These are phyloP conservation scores for Penicillium bialowiezense DNA, from an alignment of 495 filamentous ascomycete genomes.

Conservation along the genomic window DNA sequence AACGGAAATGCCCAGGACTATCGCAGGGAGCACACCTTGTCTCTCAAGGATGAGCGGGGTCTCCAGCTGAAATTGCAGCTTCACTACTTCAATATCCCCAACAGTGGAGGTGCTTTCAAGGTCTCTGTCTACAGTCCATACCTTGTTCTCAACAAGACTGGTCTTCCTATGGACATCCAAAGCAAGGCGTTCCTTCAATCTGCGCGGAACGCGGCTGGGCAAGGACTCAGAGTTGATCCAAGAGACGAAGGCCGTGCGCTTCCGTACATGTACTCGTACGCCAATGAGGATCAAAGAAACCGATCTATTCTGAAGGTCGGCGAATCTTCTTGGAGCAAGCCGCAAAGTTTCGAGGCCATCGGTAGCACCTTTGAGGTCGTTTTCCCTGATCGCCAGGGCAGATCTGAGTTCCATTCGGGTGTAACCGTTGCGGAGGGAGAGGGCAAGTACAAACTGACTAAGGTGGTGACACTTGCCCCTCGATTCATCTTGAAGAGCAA, in stretches of 20 bases:
- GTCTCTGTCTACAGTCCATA: slow-evolving; percentile 92
- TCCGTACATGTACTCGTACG: slow-evolving; percentile 95
- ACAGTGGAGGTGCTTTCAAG: slow-evolving; percentile 95
- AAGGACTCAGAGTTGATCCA: slow-evolving; percentile 56
- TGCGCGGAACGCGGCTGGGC: slow-evolving; percentile 76
- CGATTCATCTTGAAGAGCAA: slow-evolving; percentile 94
- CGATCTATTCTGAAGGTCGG: slow-evolving; percentile 81
- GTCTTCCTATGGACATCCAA: slow-evolving; percentile 81
- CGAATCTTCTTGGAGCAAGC: slow-evolving; percentile 91
- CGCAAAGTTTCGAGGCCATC: slow-evolving; percentile 97
- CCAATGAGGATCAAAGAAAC: slow-evolving; percentile 81
- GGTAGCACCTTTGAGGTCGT: slow-evolving; percentile 85
- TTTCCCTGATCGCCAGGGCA: slow-evolving; percentile 65
- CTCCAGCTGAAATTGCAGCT: slow-evolving; percentile 76
- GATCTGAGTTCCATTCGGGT: slow-evolving; percentile 84
- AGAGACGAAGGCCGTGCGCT: slow-evolving; percentile 56
- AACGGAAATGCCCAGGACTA: slow-evolving; percentile 89
- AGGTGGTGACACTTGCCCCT: slow-evolving; percentile 89
- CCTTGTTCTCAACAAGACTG: slow-evolving; percentile 92
- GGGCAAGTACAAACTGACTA: slow-evolving; percentile 96
- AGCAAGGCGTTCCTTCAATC: slow-evolving; percentile 84
- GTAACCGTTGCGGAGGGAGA: slow-evolving; percentile 85
- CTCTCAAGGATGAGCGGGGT: slow-evolving; percentile 78
- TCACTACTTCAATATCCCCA: slow-evolving; percentile 88
- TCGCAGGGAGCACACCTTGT: slow-evolving; percentile 72